Conservation (phyloP, 73 alveolate species). For the Durusdinium trenchii region DNA sequence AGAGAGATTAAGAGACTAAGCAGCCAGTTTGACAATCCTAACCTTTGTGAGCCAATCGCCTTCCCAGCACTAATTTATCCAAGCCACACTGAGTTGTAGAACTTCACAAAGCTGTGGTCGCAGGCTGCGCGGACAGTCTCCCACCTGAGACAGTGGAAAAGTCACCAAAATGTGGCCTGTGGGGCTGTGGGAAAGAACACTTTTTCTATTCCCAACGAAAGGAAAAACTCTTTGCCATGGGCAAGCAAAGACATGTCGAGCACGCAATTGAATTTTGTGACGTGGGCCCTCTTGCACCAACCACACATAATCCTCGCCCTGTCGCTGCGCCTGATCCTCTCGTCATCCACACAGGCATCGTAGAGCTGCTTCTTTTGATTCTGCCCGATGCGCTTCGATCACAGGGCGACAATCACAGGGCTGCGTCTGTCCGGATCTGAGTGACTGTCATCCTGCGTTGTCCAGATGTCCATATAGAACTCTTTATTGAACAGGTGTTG, state of each 20-base stretch:
- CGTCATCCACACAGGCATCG: conserved; percentile 75
- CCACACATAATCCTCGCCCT: too few relatives aligned
- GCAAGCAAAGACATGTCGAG: too few relatives aligned
- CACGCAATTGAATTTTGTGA: too few relatives aligned
- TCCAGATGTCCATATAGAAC: background rate
- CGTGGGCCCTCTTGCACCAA: too few relatives aligned
- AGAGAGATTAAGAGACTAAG: too few relatives aligned
- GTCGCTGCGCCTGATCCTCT: too few relatives aligned
- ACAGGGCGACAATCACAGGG: background rate
- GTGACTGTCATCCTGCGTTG: background rate
- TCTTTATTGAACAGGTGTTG: background rate
- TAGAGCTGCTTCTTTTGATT: conserved; percentile 77
- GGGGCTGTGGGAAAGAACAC: too few relatives aligned
- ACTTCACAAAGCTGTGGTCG: conserved; percentile 20
- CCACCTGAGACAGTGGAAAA: too few relatives aligned
- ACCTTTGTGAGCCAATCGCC: background rate
- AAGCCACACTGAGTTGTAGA: conserved; percentile 24
- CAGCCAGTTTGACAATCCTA: too few relatives aligned
- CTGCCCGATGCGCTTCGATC: background rate
- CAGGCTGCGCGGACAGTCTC: conserved; percentile 30
- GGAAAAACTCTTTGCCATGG: too few relatives aligned
- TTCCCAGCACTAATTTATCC: background rate
- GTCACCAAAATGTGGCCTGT: too few relatives aligned
- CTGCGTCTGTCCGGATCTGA: background rate
- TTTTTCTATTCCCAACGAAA: too few relatives aligned